Conservation (phyloP, 2,329 filamentous ascomycete genomes). For the Ustulina deusta region DNA sequence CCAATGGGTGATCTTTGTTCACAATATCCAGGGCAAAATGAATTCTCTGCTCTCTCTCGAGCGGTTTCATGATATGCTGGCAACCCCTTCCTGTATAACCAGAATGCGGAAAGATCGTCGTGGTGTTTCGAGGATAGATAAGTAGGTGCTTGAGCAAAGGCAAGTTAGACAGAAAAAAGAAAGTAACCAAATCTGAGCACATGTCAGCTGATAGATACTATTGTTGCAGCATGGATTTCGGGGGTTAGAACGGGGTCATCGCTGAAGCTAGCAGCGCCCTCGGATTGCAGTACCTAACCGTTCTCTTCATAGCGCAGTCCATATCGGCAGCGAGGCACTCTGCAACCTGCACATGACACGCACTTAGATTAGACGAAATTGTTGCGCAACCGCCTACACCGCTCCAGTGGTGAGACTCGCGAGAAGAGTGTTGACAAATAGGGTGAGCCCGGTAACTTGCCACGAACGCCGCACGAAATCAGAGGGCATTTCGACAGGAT, state of each 20-base stretch:
- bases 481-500: not conserved
- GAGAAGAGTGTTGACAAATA: slow-evolving; percentile 6
- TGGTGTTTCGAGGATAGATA: not conserved
- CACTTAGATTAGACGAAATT: slow-evolving; percentile 5
- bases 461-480: not conserved
- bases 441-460: not conserved
- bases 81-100: not conserved
- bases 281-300: slow-evolving; percentile 12
- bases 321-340: slow-evolving; percentile 6
- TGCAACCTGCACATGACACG: slow-evolving; percentile 17
- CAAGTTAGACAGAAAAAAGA: slow-evolving; percentile 1
- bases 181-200: slow-evolving; percentile 3
- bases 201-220: slow-evolving; percentile 17
- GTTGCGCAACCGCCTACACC: slow-evolving; percentile 5
- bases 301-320: slow-evolving; percentile 18
- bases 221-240: slow-evolving; percentile 19
- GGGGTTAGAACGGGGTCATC: slow-evolving; percentile 26
- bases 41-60: not conserved
- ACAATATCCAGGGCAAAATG: not conserved
- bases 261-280: slow-evolving; percentile 16
- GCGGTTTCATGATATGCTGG: slow-evolving; percentile 3
- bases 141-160: slow-evolving; percentile 1
- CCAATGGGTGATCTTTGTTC: not conserved
- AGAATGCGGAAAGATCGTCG: not conserved
- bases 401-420: slow-evolving; percentile 2